Conservation (phyloP, 495 filamentous ascomycete genomes). For the Cairneyella variabilis region DNA sequence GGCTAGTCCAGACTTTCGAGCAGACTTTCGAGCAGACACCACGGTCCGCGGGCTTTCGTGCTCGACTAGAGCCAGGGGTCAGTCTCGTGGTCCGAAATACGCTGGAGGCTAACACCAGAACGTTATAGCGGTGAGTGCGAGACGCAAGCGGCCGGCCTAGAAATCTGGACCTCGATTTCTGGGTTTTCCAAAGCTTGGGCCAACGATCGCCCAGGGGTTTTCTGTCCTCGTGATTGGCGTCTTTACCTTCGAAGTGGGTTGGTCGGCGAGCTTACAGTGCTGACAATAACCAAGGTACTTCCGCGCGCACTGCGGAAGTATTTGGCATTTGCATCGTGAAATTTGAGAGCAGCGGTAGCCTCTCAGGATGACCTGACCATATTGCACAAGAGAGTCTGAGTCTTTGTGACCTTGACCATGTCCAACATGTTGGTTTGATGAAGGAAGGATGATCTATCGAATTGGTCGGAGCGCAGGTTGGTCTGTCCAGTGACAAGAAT, state of each 20-base stretch:
- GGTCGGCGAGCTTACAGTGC: slow-evolving; percentile 7
- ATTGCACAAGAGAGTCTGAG: too few relatives aligned
- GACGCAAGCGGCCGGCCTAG: background rate
- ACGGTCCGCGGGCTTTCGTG: too few relatives aligned
- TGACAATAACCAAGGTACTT: background rate
- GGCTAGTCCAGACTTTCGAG: too few relatives aligned
- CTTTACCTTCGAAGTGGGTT: background rate
- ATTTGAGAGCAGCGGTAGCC: background rate
- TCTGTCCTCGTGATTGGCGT: slow-evolving; percentile 4
- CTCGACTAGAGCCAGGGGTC: slow-evolving; percentile 16
- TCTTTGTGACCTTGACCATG: too few relatives aligned
- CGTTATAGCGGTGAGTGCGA: too few relatives aligned
- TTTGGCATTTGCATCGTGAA: background rate
- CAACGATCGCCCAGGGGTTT: slow-evolving; percentile 15
- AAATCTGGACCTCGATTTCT: slow-evolving; percentile 19
- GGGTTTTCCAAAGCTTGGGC: slow-evolving; percentile 12
- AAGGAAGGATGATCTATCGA: background rate
- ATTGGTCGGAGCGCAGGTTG: background rate
- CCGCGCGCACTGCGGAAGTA: background rate
- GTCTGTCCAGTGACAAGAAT: background rate
- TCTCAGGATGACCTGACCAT: too few relatives aligned
- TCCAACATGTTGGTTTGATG: background rate
- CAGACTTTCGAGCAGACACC: too few relatives aligned
- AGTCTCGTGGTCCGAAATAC: slow-evolving; percentile 2
- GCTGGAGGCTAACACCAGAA: background rate